Base-by-base conservation (phyloP, 2,329 filamentous ascomycete species). In the Cercospora sojina region DNA sequence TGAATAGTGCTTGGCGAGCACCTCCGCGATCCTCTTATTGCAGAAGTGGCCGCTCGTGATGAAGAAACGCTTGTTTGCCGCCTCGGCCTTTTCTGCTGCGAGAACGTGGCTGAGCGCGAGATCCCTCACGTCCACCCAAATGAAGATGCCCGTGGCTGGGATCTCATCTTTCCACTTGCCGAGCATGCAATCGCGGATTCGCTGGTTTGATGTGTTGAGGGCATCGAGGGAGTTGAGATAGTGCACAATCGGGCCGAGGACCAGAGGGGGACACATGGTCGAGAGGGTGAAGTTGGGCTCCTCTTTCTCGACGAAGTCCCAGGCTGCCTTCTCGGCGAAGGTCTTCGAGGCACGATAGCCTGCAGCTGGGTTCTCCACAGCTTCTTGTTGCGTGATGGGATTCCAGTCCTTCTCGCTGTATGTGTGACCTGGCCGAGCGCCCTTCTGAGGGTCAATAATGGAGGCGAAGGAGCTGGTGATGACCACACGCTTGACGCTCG, bases 121-220 rank as follows among this genome's bases (percentile, higher is more conserved):
- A 49, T 73, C 69, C 6, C 72, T 67, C 3, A 74, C 72, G n/a
- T 74, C 72, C 16, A 74, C 71, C 69, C 70, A 74, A 49, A 72
- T 70, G 62, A 65, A 72, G 3, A 62, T 67, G 29, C 69, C 69
- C 0, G 87, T 90, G 0, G 86, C 81, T 0, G 85, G 82, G 5
- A 91, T 82, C 18, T 83, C 81, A 1, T 85, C 79, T 69, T 86
- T 87, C 76, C 81, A 84, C 66, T 85, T 84, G 20, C 90, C 90
- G 6, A 82, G 84, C 27, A 89, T 83, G 60, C 90, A 78, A 68
- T 88, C 83, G 10, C 65, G 47, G 29, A 92, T 84, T 13, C 88
- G 85, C 70, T 88, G 84, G 75, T 92, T 92, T 16, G 89, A 91
- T 1, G 89, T 91, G 79, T 93, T 93, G 69, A 93, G 80, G 1